These are phyloP conservation scores for Rhypophila decipiens DNA, from an alignment of 495 filamentous ascomycete species.

Conservation along the genomic window DNA sequence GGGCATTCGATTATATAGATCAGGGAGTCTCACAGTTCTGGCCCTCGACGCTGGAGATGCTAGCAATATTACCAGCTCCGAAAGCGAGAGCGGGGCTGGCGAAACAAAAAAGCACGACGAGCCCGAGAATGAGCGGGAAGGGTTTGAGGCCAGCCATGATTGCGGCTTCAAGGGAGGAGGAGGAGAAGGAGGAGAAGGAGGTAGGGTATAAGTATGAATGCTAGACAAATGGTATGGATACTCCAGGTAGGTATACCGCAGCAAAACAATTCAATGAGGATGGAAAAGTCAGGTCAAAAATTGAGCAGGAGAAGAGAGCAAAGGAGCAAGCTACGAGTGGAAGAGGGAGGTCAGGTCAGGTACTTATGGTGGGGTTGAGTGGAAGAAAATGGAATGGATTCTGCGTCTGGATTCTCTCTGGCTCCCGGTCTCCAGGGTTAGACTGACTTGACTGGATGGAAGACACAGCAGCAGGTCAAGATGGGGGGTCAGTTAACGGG, in stretches of 20 bases:
- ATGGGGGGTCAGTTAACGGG: background rate
- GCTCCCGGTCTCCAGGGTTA: too few species aligned
- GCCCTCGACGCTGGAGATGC: slow-evolving; percentile 71
- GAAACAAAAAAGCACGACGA: slow-evolving; percentile 53
- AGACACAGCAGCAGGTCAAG: background rate
- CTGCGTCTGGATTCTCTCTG: too few species aligned
- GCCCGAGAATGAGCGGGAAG: slow-evolving; percentile 35
- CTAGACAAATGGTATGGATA: too few species aligned
- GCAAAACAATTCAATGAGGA: background rate
- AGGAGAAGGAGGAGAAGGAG: background rate
- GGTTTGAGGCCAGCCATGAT: slow-evolving; percentile 37
- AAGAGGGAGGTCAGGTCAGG: background rate
- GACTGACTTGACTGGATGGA: background rate
- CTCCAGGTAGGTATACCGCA: too few species aligned
- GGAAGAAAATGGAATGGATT: too few species aligned
- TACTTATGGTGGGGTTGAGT: too few species aligned
- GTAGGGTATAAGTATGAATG: too few species aligned
- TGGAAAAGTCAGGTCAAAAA: background rate
- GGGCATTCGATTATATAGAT: too few species aligned
- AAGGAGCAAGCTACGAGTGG: background rate
- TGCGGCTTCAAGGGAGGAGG: slow-evolving; percentile 4
- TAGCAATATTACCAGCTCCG: slow-evolving; percentile 78
- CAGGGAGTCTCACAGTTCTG: slow-evolving; percentile 53
- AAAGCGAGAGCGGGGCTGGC: slow-evolving; percentile 67
- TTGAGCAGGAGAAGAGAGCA: background rate